Base-by-base conservation (phyloP, 768 basidiomycete genomes). In the Amyloporia xantha region DNA sequence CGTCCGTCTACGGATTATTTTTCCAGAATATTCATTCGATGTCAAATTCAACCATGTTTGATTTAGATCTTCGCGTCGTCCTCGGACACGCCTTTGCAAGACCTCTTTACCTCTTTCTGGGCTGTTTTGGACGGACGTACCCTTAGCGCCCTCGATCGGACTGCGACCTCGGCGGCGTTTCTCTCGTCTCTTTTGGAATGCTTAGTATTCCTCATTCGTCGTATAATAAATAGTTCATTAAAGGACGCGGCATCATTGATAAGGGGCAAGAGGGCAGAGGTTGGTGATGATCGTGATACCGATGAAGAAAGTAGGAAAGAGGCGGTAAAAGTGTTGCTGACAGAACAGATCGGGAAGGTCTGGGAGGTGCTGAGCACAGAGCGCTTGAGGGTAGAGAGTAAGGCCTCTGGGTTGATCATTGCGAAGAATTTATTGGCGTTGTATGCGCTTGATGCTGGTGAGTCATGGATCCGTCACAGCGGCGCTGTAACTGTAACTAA, bases 71-170 rank as follows among this genome's bases (percentile, higher is more conserved):
- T 62, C 10, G 50, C 56, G 1, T 42, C 56, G 0, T 50, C 52
- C 12, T 45, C 56, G n/a, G 19, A 54, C 1, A 24, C 61, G 19
- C 63, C 69, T 62, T 44, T 84, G 2, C 55, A 68, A 2, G 71
- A 74, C 24, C 67, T 95, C 37, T 87, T 91, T 60, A 66, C 71
- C 1, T 79, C 89, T 0, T 82, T 97, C 58, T 96, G 93, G 91
- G 77, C 81, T 13, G 91, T 89, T 0, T 64, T 90, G 1, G 82
- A 87, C 44, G 78, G 78, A 5, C 76, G 79, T 20, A 80, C 84
- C 0, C 71, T 88, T 4, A 77, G 73, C 28, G 71, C 80, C 0
- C 71, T 84, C 9, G 72, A 82, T 42, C 72, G 79, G 5, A 60
- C 70, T 1, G 68, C 69, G 6, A 69, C 75, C 10, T 77, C 77